phyloP scores from a whole-genome alignment of 345 rosid species.

The Pelargonium nanum region DNA sequence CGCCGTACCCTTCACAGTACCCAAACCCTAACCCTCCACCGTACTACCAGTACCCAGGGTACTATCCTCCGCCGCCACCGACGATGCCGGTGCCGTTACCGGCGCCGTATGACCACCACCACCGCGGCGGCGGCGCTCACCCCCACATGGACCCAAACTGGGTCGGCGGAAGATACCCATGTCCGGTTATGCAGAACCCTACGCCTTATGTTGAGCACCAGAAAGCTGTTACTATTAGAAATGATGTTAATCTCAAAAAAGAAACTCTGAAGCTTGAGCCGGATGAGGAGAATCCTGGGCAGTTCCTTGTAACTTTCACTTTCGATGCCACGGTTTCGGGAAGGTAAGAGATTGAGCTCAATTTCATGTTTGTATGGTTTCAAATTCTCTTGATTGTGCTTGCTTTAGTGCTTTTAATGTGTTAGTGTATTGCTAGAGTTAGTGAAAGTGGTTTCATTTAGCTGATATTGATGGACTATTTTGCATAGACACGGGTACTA shows the following conservation, averaged over 20 bases:
- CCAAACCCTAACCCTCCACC: constrained; percentile 22
- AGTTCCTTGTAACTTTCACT: constrained; percentile 32
- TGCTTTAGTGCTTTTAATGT: not conserved
- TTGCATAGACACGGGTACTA: too few species aligned
- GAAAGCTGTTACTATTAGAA: constrained; percentile 41
- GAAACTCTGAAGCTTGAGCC: constrained; percentile 32
- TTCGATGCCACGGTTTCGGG: constrained; percentile 45
- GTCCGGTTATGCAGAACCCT: constrained; percentile 16
- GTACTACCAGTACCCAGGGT: constrained; percentile 16
- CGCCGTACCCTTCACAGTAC: constrained; percentile 32
- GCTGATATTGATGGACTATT: not conserved
- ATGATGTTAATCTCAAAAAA: constrained; percentile 42
- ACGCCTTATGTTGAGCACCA: constrained; percentile 34
- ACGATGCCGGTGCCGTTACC: constrained; percentile 9
- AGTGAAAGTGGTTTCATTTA: not conserved
- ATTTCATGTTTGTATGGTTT: not conserved
- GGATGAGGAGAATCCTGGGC: constrained; percentile 32
- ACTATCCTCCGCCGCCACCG: constrained; percentile 17
- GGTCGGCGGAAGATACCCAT: constrained; percentile 21
- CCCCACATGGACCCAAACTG: constrained; percentile 4
- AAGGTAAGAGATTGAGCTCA: constrained; percentile 18
- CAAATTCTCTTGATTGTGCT: not conserved
- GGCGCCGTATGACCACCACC: constrained; percentile 17
- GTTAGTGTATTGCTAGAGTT: not conserved
- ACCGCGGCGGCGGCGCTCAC: not conserved